Conservation (phyloP, 768 basidiomycete species). For the Russula ochroleuca region DNA sequence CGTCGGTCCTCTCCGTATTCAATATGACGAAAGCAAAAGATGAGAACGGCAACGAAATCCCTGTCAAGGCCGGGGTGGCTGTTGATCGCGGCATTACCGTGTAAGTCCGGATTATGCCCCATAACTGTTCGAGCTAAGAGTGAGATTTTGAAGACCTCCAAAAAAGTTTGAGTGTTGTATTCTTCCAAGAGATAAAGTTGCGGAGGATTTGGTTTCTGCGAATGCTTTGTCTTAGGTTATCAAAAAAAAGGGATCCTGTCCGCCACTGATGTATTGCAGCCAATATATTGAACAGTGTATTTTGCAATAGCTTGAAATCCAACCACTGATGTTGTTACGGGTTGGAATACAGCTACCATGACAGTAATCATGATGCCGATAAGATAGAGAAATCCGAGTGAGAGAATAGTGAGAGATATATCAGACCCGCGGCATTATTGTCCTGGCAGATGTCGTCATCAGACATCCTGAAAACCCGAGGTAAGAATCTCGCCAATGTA, state of each 20-base stretch:
- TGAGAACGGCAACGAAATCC: background rate
- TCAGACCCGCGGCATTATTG: no score
- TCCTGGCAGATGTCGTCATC: no score
- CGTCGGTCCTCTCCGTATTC: background rate
- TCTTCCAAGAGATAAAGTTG: slow-evolving; percentile 8
- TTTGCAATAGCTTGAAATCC: no score
- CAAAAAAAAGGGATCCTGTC: background rate
- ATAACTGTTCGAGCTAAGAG: background rate
- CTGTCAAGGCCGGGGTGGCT: background rate
- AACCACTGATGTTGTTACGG: no score
- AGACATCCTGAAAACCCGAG: no score
- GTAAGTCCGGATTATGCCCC: background rate
- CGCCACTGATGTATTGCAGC: background rate
- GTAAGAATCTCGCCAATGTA: no score
- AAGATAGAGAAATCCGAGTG: no score
- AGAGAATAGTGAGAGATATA: no score
- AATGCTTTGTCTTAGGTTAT: background rate
- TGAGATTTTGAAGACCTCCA: slow-evolving; percentile 3
- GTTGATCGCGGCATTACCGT: background rate
- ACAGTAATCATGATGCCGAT: no score
- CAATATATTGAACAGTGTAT: background rate
- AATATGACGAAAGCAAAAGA: background rate
- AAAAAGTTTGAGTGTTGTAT: slow-evolving; percentile 16
- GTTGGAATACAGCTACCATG: no score
- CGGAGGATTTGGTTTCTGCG: slow-evolving; percentile 8